Conservation (phyloP, 495 filamentous ascomycete species). For the Penicillium odoratum region DNA sequence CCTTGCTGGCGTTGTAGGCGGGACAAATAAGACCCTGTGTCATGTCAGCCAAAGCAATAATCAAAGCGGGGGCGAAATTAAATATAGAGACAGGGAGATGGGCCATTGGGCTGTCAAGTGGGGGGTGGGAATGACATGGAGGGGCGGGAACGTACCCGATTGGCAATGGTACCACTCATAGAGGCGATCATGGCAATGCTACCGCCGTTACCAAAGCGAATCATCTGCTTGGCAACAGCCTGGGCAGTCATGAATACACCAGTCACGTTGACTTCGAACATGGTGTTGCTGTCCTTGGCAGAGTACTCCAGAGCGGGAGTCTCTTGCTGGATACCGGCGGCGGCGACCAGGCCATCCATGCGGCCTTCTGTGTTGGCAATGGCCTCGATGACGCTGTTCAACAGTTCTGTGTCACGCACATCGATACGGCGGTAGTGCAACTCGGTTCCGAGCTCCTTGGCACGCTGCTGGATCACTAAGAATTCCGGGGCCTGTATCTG, state of each 20-base stretch:
- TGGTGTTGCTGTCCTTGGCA: constrained; percentile 62
- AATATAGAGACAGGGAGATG: no score
- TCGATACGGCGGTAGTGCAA: constrained; percentile 81
- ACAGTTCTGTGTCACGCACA: constrained; percentile 69
- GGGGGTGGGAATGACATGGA: constrained; percentile 2
- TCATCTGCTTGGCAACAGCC: constrained; percentile 73
- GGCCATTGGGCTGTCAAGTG: neutral
- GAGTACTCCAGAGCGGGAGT: constrained; percentile 69
- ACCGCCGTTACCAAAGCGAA: constrained; percentile 68
- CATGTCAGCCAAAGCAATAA: constrained; percentile 1
- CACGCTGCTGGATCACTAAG: constrained; percentile 60
- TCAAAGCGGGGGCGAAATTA: neutral
- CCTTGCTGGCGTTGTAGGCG: constrained; percentile 90
- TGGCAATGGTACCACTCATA: constrained; percentile 73
- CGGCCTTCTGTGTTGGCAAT: constrained; percentile 73
- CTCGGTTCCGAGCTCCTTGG: constrained; percentile 66
- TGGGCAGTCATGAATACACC: constrained; percentile 76
- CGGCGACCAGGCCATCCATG: constrained; percentile 74
- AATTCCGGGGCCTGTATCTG: constrained; percentile 54
- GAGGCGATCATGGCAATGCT: constrained; percentile 72
- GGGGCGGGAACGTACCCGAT: constrained; percentile 47
- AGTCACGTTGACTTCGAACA: constrained; percentile 76
- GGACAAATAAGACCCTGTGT: constrained; percentile 66
- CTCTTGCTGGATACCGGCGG: constrained; percentile 72
- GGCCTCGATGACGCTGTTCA: constrained; percentile 64